These are phyloP conservation scores for Colletotrichum sp. DNA, from an alignment of 2,329 filamentous ascomycete genomes.

Conservation along the genomic window DNA sequence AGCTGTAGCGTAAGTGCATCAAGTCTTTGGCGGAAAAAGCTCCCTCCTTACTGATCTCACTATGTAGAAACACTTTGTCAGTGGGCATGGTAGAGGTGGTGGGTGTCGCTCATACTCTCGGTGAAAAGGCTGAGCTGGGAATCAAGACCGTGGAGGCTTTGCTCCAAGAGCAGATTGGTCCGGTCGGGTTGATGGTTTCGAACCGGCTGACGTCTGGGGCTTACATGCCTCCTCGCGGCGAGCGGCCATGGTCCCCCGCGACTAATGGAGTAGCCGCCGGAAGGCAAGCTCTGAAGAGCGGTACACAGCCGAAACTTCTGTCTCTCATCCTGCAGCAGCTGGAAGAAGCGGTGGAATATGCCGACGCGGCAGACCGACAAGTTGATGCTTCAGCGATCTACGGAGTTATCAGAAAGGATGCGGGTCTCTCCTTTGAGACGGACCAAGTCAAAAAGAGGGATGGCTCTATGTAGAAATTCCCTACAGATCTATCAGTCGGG, in stretches of 20 bases:
- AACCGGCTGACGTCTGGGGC: not conserved
- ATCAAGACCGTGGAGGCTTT: not conserved
- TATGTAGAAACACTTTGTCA: not conserved
- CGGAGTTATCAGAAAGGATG: not conserved
- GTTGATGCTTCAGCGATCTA: not conserved
- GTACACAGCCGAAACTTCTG: not conserved
- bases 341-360: not conserved
- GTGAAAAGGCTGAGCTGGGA: not conserved
- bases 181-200: not conserved
- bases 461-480: not conserved
- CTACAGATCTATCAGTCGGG: not conserved
- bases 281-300: not conserved
- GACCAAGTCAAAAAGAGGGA: not conserved
- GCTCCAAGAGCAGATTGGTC: not conserved
- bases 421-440: not conserved
- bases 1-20: not conserved
- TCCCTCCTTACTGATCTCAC: not conserved
- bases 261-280: not conserved
- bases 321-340: not conserved
- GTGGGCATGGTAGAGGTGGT: not conserved
- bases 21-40: not conserved
- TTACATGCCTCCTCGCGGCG: not conserved
- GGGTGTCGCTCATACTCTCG: not conserved
- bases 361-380: not conserved
- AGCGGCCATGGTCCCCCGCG: not conserved